Percentiles rank a stretch among this genome's conserved stretches.
Evolutionary conservation across 345 rosid species (phyloP).

Genomic region (Anacardium occidentale): DNA sequence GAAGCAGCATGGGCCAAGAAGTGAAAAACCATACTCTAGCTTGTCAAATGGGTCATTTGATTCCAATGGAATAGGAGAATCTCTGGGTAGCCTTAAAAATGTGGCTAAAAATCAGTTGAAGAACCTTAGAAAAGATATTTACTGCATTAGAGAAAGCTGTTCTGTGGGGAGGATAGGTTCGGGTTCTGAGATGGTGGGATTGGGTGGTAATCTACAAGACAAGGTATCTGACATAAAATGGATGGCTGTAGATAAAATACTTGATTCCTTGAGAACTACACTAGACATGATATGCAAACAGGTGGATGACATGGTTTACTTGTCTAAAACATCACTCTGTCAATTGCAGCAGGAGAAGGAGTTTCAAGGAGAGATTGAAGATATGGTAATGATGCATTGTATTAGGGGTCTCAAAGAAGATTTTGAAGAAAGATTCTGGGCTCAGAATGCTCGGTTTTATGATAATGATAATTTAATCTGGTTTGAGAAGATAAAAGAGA

Average conservation of each 20-base stretch:
- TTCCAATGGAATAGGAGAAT: conserved; percentile 28
- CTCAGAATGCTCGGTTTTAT: conserved; percentile 36
- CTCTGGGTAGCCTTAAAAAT: conserved; percentile 36
- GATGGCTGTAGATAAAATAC: conserved; percentile 35
- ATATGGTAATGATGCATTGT: conserved; percentile 42
- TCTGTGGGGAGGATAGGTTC: conserved; percentile 35
- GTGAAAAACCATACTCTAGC: conserved; percentile 13
- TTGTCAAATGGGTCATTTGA: conserved; percentile 21
- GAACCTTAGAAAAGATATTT: conserved; percentile 56
- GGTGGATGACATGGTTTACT: conserved; percentile 29
- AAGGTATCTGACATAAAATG: conserved; percentile 35
- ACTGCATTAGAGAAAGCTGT: conserved; percentile 37
- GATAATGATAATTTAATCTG: conserved; percentile 33
- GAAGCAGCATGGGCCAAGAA: conserved; percentile 12
- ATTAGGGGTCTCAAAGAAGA: conserved; percentile 53
- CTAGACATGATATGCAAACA: conserved; percentile 37
- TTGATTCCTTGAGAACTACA: conserved; percentile 38
- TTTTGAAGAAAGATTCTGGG: conserved; percentile 47
- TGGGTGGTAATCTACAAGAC: conserved; percentile 43
- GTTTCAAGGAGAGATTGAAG: conserved; percentile 48
- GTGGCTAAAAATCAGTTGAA: conserved; percentile 47
- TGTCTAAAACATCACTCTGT: conserved; percentile 36
- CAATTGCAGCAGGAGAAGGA: conserved; percentile 59
- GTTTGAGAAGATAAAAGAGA: conserved; percentile 51
- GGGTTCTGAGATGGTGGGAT: conserved; percentile 38